Percentiles rank a stretch among this genome's conserved stretches.
These are phyloP conservation scores for Hyaloraphidium curvatum DNA, from an alignment of 192 early-diverging fungal species.

Conservation along the genomic window DNA sequence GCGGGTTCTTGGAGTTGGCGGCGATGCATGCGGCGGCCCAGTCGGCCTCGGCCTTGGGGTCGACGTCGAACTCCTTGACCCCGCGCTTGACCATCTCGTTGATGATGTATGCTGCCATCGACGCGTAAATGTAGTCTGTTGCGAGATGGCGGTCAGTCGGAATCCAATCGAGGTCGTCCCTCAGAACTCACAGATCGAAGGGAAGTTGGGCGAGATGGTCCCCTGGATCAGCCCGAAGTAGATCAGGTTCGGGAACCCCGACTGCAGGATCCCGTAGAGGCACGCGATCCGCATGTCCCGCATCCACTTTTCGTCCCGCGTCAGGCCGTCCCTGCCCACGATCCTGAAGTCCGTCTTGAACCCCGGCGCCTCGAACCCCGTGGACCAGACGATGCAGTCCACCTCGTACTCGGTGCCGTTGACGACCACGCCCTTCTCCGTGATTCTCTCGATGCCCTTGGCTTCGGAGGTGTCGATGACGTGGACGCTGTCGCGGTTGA, in stretches of 20 bases:
- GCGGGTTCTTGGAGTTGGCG: too few relatives aligned
- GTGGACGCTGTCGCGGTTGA: neutral
- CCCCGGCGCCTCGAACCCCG: neutral
- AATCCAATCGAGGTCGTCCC: too few relatives aligned
- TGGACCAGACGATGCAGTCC: neutral
- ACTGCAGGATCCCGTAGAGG: neutral
- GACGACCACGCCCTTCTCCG: neutral
- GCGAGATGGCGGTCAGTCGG: too few relatives aligned
- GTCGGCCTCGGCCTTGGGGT: too few relatives aligned
- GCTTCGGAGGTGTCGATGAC: neutral
- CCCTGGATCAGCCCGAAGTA: too few relatives aligned
- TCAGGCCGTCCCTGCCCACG: neutral
- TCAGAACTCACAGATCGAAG: too few relatives aligned
- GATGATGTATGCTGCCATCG: too few relatives aligned
- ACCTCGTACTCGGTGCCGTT: neutral
- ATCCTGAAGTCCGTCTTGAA: constrained; percentile 1
- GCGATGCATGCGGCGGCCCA: too few relatives aligned
- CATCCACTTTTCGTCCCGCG: neutral
- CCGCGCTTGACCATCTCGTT: too few relatives aligned
- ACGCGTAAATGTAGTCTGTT: too few relatives aligned
- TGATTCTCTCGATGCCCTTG: neutral
- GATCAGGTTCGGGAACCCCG: neutral
- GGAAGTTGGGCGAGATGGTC: too few relatives aligned
- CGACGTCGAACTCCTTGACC: too few relatives aligned
- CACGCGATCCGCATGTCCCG: neutral